A percentile compares a stretch with the other conserved stretches of the same genome.
Evolutionary conservation across 768 basidiomycete species (phyloP).

Genomic region (Mycena pura): DNA sequence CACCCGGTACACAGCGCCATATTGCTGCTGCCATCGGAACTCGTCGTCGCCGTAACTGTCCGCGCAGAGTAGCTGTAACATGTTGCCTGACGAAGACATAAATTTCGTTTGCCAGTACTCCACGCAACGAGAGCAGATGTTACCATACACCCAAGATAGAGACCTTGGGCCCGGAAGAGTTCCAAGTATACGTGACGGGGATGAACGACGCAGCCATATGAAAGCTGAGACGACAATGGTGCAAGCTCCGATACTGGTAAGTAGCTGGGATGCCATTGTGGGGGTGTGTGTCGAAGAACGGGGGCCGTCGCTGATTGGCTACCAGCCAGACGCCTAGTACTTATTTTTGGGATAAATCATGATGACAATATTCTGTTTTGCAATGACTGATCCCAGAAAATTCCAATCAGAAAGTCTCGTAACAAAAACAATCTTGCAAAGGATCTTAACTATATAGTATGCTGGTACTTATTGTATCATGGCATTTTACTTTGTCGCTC

Average conservation of each 20-base stretch:
- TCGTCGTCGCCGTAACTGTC: conserved; percentile 4
- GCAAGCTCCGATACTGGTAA: conserved; percentile 12
- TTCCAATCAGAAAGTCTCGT: too few species aligned
- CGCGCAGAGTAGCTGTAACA: conserved; percentile 1
- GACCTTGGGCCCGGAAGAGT: conserved; percentile 10
- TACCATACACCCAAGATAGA: conserved; percentile 10
- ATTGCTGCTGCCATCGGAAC: conserved; percentile 5
- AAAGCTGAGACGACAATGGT: conserved; percentile 13
- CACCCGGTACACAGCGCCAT: conserved; percentile 7
- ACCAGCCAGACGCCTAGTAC: neutral
- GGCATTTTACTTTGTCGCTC: too few species aligned
- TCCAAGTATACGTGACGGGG: conserved; percentile 8
- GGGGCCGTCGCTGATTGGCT: too few species aligned
- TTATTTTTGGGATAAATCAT: too few species aligned
- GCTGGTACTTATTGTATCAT: too few species aligned
- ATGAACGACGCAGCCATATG: conserved; percentile 12
- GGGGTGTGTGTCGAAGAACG: conserved; percentile 7
- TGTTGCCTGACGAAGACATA: conserved; percentile 2
- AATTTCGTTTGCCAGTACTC: conserved; percentile 7
- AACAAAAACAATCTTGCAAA: too few species aligned
- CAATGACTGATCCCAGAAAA: too few species aligned
- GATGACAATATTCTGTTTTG: too few species aligned
- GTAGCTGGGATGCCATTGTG: conserved; percentile 12
- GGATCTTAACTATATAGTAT: too few species aligned
- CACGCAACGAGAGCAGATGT: conserved; percentile 4